Percentiles rank a stretch among this genome's conserved stretches.
These are phyloP conservation scores for Trichoderma semiorbis DNA, from an alignment of 2,329 filamentous ascomycete genomes.

Conservation along the genomic window DNA sequence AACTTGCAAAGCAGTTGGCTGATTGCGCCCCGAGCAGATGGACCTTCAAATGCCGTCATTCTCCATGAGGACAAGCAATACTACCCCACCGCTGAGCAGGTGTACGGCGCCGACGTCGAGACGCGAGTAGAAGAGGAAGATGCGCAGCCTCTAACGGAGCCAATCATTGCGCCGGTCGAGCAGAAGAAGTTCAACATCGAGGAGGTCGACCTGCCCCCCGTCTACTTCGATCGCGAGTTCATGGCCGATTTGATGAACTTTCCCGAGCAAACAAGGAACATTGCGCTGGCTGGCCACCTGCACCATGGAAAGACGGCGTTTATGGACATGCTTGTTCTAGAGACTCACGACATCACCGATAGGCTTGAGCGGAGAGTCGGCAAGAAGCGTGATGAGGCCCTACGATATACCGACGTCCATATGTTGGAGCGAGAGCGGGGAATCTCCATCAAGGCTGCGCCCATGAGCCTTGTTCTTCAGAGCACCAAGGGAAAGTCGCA, in stretches of 20 bases:
- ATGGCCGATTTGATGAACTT: slow-evolving; percentile 97
- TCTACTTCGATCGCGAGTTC: slow-evolving; percentile 84
- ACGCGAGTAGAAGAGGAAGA: slow-evolving; percentile 96
- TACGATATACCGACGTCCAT: slow-evolving; percentile 93
- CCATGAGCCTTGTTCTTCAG: slow-evolving; percentile 90
- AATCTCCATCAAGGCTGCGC: slow-evolving; percentile 85
- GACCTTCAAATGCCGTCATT: slow-evolving; percentile 93
- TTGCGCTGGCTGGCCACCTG: slow-evolving; percentile 86
- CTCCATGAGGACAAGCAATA: slow-evolving; percentile 99
- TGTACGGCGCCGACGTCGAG: slow-evolving; percentile 92
- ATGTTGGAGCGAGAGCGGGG: slow-evolving; percentile 85
- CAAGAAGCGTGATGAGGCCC: slow-evolving; percentile 78
- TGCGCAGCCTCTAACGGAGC: slow-evolving; percentile 84
- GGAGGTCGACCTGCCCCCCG: slow-evolving; percentile 83
- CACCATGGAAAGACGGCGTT: slow-evolving; percentile 98
- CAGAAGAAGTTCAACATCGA: slow-evolving; percentile 96
- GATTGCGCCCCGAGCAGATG: slow-evolving; percentile 46
- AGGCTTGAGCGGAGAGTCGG: slow-evolving; percentile 77
- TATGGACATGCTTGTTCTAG: slow-evolving; percentile 95
- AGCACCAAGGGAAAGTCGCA: slow-evolving; percentile 91
- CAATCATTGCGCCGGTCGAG: slow-evolving; percentile 89
- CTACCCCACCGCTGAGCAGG: slow-evolving; percentile 94
- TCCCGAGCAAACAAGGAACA: slow-evolving; percentile 88
- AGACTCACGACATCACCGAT: slow-evolving; percentile 85
- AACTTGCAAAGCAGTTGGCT: not conserved